Conservation (phyloP, 129 eudicot species). For the Erigeron canadensis region DNA sequence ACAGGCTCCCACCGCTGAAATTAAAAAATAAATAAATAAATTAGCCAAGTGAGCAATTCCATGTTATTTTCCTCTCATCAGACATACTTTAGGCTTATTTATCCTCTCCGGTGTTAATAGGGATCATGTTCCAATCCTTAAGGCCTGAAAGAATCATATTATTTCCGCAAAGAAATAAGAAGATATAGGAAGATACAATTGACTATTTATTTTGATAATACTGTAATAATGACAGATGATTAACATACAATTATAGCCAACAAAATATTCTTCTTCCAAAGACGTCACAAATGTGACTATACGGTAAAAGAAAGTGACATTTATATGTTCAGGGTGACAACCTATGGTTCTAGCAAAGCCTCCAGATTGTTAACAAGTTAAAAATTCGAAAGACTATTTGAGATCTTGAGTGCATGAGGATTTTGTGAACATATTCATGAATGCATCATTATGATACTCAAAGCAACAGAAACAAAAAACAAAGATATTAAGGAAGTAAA, state of each 20-base stretch:
- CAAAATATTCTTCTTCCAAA: no score
- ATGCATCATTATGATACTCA: slow-evolving; percentile 7
- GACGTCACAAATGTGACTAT: neutral
- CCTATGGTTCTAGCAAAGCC: neutral
- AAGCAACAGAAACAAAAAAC: slow-evolving; percentile 13
- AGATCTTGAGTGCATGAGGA: slow-evolving; percentile 2
- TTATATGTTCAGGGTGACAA: neutral
- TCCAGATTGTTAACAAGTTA: neutral
- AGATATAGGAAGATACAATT: neutral
- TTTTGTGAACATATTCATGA: neutral
- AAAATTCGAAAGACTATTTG: neutral
- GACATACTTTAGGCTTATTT: neutral
- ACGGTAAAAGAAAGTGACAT: neutral
- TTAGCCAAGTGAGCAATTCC: slow-evolving; percentile 18
- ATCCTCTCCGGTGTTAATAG: neutral
- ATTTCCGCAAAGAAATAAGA: neutral
- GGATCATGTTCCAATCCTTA: neutral
- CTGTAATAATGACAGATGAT: neutral
- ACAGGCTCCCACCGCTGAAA: slow-evolving; percentile 91
- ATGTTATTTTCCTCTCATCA: neutral
- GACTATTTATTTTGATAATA: neutral
- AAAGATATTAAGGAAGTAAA: neutral
- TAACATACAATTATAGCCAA: neutral
- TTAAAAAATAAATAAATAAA: neutral
- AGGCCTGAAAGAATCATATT: neutral